Base-by-base conservation (phyloP, 1,284 basidiomycete species). In the Meripilus lineatus region DNA sequence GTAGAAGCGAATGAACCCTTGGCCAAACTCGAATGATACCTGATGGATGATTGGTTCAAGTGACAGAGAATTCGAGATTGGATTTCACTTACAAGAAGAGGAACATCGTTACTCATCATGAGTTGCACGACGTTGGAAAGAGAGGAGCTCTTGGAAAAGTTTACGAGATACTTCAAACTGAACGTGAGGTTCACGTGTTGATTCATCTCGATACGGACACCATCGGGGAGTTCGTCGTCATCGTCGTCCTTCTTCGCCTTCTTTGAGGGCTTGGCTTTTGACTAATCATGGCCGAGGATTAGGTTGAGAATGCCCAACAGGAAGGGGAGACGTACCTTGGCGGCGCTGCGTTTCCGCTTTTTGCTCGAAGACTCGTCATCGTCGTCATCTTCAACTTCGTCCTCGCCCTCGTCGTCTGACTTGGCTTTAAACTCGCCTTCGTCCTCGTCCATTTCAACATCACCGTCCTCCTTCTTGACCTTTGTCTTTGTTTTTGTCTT, bases 121-220 rank as follows among this genome's bases (percentile, higher is more conserved):
- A 94, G 74, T 57, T 79, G 76, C 30, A 93, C 90, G 21, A 74
- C 76, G 50, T 75, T 75, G 13, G 83, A 79, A 30, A 99, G 70
- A 15, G 84, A 77, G 0, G 88, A 75, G 50, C 89, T 92, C 76
- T 98, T 99, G 48, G 93, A 84, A 65, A 99, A 99, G 73, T 97
- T 97, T 65, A 89, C 82, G 23, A 99, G 82, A 69, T 99, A 99
- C 68, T 99, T 98, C 59, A 98, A 76, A 28, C 89, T 93, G 72
- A 99, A 99, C 2, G 93, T 98, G 45, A 99, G 74, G 32, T 84
- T 84, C 53, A 99, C 95, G 54, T 90, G 84, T 65, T 89, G 85
- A 61, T 92, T 90, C 74, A 95, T 85, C 66, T 89, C 82, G 60
- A 97, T 90, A 50, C 71, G 67, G 44, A 95, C 86, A 39, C 78